These are phyloP conservation scores for Puccinia horiana DNA, from an alignment of 1,284 basidiomycete genomes.

Conservation along the genomic window DNA sequence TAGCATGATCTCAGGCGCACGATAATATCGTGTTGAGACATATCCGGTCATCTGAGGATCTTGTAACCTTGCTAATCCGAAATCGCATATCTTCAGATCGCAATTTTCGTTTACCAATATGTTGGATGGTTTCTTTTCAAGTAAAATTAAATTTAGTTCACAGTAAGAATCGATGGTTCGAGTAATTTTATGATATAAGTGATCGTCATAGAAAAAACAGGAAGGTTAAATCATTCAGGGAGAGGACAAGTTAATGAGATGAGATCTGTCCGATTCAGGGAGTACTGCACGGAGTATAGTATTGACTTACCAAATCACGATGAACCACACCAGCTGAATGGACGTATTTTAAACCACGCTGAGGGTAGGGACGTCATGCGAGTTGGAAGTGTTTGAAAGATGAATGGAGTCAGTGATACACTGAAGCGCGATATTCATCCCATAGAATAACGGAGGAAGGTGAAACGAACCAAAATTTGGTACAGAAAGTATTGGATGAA, in stretches of 20 bases:
- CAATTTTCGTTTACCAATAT: constrained; percentile 99
- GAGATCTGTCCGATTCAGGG: neutral
- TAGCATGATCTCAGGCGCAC: constrained; percentile 99
- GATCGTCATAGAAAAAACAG: neutral
- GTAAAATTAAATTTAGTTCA: neutral
- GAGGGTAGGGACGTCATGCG: constrained; percentile 37
- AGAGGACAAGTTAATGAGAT: neutral
- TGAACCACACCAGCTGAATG: constrained; percentile 99
- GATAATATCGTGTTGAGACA: constrained; percentile 97
- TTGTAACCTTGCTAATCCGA: constrained; percentile 86
- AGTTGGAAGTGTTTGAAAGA: constrained; percentile 24
- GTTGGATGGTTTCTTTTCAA: constrained; percentile 87
- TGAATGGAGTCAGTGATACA: neutral
- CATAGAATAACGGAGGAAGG: neutral
- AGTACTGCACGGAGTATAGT: neutral
- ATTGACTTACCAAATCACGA: constrained; percentile 76
- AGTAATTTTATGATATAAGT: neutral
- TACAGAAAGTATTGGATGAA: constrained; percentile 99
- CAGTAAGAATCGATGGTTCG: neutral
- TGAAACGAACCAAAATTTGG: constrained; percentile 78
- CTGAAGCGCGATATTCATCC: neutral
- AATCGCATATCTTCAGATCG: constrained; percentile 98
- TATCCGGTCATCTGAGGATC: constrained; percentile 99
- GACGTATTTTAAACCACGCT: constrained; percentile 98
- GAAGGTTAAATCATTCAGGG: neutral